Evolutionary conservation across 495 filamentous ascomycete genomes (phyloP).

Genomic region (Penicillium malachiteum): DNA sequence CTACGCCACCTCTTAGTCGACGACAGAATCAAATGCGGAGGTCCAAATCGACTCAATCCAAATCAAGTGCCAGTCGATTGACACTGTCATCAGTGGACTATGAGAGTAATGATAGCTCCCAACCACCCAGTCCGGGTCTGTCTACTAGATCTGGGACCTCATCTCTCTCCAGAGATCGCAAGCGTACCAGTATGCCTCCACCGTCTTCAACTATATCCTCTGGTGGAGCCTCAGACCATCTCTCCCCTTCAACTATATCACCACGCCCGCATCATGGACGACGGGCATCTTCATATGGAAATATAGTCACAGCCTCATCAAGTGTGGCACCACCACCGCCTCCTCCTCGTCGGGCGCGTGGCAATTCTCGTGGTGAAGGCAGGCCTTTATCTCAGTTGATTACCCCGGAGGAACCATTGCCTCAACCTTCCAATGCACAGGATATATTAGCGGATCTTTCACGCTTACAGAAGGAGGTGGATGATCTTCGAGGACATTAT

Average conservation of each 20-base stretch:
- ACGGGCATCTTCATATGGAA: constrained; percentile 24
- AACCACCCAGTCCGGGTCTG: constrained; percentile 35
- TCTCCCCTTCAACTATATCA: constrained; percentile 7
- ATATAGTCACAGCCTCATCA: constrained; percentile 33
- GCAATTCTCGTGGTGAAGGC: constrained; percentile 49
- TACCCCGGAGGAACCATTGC: constrained; percentile 21
- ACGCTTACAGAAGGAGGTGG: constrained; percentile 69
- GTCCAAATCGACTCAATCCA: constrained; percentile 38
- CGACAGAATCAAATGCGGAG: constrained; percentile 49
- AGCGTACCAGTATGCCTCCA: constrained; percentile 28
- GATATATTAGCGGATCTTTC: constrained; percentile 68
- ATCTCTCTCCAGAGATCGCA: constrained; percentile 16
- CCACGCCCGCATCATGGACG: constrained; percentile 14
- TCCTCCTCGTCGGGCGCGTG: constrained; percentile 57
- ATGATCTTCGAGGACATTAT: constrained; percentile 62
- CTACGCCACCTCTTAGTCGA: constrained; percentile 49
- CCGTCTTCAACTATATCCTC: constrained; percentile 9
- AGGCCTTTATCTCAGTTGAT: constrained; percentile 17
- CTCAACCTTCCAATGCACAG: constrained; percentile 38
- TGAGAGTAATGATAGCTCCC: constrained; percentile 26
- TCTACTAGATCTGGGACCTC: constrained; percentile 12
- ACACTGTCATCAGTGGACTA: constrained; percentile 27
- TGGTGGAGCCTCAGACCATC: constrained; percentile 6
- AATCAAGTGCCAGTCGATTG: constrained; percentile 32
- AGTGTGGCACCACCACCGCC: constrained; percentile 49